Conservation (phyloP, 2,329 filamentous ascomycete genomes). For the Sphaerulina vaccinii region DNA sequence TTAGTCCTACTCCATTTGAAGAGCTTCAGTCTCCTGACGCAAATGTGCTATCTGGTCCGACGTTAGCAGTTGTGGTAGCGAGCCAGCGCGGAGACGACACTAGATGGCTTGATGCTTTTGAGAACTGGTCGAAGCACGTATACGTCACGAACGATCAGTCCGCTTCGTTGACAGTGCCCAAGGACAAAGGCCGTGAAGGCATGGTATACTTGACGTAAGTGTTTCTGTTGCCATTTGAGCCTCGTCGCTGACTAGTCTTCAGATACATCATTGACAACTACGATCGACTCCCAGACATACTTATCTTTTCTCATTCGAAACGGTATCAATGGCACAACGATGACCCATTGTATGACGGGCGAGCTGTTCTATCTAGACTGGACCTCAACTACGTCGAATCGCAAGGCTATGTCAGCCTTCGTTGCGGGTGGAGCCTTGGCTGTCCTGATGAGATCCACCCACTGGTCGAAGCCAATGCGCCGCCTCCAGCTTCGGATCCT, state of each 20-base stretch:
- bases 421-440: conserved; percentile 54
- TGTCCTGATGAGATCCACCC: conserved; percentile 54
- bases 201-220: conserved; percentile 52
- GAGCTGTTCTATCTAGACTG: conserved; percentile 50
- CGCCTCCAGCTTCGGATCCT: conserved; percentile 11
- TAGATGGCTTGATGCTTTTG: conserved; percentile 44
- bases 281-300: conserved; percentile 52
- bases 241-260: not conserved
- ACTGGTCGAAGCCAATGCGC: conserved; percentile 38
- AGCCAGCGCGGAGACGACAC: conserved; percentile 26
- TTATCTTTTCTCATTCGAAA: conserved; percentile 60
- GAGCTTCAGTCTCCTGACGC: not conserved
- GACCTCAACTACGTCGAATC: conserved; percentile 50
- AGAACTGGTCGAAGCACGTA: conserved; percentile 42
- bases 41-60: no score
- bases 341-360: conserved; percentile 50
- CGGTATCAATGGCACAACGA: conserved; percentile 58
- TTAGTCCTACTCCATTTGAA: no score
- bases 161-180: conserved; percentile 43
- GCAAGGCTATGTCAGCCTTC: conserved; percentile 55
- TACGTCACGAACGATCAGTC: conserved; percentile 45
- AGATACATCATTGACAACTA: conserved; percentile 57
- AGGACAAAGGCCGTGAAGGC: conserved; percentile 50
- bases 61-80: conserved; percentile 5
- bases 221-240: no score